Percentiles rank a stretch among this genome's conserved stretches.
Conservation (phyloP, 1,139 yeast genomes). For the Scheffersomyces illinoinensis region DNA sequence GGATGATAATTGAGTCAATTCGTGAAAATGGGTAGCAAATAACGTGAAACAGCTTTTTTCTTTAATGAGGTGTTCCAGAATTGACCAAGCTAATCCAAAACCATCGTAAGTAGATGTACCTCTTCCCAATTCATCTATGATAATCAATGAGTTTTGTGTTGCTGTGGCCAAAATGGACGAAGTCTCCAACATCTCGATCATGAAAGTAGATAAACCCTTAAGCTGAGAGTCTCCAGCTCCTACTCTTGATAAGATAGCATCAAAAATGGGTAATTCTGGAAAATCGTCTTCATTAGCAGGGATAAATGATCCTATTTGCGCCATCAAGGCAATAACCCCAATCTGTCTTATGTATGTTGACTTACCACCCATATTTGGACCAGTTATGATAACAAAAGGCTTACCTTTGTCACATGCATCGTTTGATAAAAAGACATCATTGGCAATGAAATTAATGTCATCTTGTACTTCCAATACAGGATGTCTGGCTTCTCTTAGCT, state of each 20-base stretch:
- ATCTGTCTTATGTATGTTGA: constrained; percentile 91
- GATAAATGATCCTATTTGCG: constrained; percentile 90
- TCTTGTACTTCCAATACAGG: constrained; percentile 94
- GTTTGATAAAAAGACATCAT: constrained; percentile 63
- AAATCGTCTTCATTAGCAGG: constrained; percentile 55
- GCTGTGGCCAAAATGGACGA: constrained; percentile 89
- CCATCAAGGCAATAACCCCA: constrained; percentile 86
- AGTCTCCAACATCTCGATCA: constrained; percentile 98
- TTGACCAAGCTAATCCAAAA: constrained; percentile 96
- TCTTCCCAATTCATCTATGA: constrained; percentile 93
- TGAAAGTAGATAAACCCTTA: constrained; percentile 94
- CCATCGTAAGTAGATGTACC: constrained; percentile 98
- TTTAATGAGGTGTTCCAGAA: constrained; percentile 78
- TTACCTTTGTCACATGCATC: constrained; percentile 34
- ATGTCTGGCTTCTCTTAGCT: constrained; percentile 76
- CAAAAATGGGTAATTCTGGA: constrained; percentile 81
- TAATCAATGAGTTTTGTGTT: constrained; percentile 77
- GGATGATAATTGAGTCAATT: constrained; percentile 75
- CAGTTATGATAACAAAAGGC: constrained; percentile 84
- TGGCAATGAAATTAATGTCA: constrained; percentile 82
- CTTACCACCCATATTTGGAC: constrained; percentile 99
- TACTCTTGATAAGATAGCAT: constrained; percentile 92
- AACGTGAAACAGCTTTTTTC: constrained; percentile 75
- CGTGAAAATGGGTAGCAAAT: constrained; percentile 98
- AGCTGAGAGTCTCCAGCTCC: constrained; percentile 98